Base-by-base conservation (phyloP, 768 basidiomycete genomes). In the Pleurotus giganteus region DNA sequence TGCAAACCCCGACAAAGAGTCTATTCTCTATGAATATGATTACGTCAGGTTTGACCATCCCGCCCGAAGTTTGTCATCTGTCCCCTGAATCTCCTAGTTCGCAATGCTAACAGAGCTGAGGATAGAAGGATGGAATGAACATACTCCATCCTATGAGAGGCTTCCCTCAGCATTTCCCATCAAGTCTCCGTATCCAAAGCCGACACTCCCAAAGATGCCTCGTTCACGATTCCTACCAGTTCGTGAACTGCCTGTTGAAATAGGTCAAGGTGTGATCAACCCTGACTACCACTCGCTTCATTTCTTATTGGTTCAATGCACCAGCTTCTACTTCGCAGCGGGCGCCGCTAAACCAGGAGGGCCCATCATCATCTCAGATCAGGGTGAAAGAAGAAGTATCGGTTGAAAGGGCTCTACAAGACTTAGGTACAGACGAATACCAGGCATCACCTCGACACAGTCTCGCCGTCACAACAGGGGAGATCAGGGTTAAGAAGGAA, bases 1-100 rank as follows among this genome's bases (percentile, higher is more conserved):
- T 7, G n/a, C 15, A 23, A 37, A 51, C n/a, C 5, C 23, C 34
- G 19, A 39, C 15, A 51, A 34, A n/a, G n/a, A 23, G n/a, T 51
- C 49, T 12, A n/a, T 37, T 23, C 19, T 51, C 31, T 51, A 51
- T 51, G 49, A 51, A 23, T 51, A 51, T 37, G 21, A 51, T 28
- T 51, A 39, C 23, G n/a, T 24, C 5, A 51, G 26, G 17, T 51
- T 26, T 23, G 49, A 37, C 34, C 49, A 34, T 24, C 49, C 49
- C 11, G 21, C n/a, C 11, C 17, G 26, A 36, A 51, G 49, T 51
- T 17, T 36, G 49, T 34, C 15, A 17, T 41, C 12, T 11, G 15
- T 41, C 7, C 7, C 19, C 39, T 41, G 39, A 41, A 19, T 7
- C 5, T 11, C 39, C 12, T 7, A 41, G 7, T 17, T 17, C 7